These are phyloP conservation scores for Euphorbia pulcherrima DNA, from an alignment of 345 rosid genomes.

Conservation along the genomic window DNA sequence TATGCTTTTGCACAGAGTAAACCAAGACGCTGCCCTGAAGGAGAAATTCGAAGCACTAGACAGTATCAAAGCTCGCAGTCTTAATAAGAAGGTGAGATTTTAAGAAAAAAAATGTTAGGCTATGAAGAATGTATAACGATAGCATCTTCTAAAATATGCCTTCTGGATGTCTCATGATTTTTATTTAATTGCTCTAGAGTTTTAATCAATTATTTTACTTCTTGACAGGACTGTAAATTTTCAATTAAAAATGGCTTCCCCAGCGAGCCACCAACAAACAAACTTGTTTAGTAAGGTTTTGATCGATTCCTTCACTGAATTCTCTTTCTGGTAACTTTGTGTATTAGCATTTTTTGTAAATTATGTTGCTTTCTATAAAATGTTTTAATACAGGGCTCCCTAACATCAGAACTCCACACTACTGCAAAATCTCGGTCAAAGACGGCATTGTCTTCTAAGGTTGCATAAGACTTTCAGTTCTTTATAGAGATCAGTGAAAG, in stretches of 20 bases:
- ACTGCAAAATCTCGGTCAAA: constrained; percentile 23
- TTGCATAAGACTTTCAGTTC: constrained; percentile 19
- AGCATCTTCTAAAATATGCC: neutral
- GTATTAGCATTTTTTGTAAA: neutral
- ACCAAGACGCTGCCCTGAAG: constrained; percentile 18
- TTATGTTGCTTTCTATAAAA: constrained; percentile 5
- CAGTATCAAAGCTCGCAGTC: constrained; percentile 23
- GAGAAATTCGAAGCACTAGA: constrained; percentile 29
- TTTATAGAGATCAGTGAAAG: neutral
- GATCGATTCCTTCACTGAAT: neutral
- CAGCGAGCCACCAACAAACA: constrained; percentile 26
- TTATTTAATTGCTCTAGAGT: neutral
- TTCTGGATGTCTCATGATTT: constrained; percentile 4
- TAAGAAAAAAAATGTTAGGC: neutral
- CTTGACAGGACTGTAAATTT: constrained; percentile 29
- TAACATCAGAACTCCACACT: constrained; percentile 29
- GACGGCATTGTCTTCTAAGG: constrained; percentile 23
- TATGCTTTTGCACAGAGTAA: constrained; percentile 25
- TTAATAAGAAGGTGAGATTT: constrained; percentile 35
- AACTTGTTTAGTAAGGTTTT: constrained; percentile 41
- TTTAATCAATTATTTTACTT: constrained; percentile 12
- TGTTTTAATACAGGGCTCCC: constrained; percentile 41
- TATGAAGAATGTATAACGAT: neutral
- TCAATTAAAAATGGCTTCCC: constrained; percentile 18
- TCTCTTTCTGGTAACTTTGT: neutral